Conservation (phyloP, 1,284 basidiomycete species). For the Pyrrhoderma lamaoense region DNA sequence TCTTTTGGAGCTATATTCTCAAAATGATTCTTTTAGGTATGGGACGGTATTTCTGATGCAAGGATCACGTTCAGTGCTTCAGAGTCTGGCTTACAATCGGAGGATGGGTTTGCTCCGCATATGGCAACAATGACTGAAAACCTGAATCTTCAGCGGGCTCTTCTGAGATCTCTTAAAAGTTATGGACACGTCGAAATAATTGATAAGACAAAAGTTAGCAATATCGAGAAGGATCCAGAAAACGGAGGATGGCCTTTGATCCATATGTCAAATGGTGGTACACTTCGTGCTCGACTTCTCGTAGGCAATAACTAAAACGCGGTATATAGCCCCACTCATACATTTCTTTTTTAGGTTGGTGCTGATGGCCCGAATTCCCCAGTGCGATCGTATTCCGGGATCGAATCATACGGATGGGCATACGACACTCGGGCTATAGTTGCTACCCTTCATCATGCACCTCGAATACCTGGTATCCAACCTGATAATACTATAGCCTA, state of each 20-base stretch:
- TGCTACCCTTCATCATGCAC: constrained; percentile 73
- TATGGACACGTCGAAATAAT: constrained; percentile 44
- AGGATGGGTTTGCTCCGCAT: constrained; percentile 26
- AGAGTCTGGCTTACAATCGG: constrained; percentile 32
- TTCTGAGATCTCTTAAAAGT: constrained; percentile 51
- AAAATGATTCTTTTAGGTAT: constrained; percentile 48
- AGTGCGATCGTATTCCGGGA: constrained; percentile 81
- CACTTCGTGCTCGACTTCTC: constrained; percentile 63
- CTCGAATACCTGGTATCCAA: constrained; percentile 45
- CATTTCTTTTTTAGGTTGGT: constrained; percentile 57
- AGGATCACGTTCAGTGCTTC: constrained; percentile 63
- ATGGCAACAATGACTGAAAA: constrained; percentile 88
- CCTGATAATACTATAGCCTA: constrained; percentile 77
- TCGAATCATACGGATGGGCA: constrained; percentile 86
- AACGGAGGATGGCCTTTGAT: constrained; percentile 68
- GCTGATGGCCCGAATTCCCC: constrained; percentile 96
- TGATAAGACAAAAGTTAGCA: constrained; percentile 63
- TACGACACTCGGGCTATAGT: constrained; percentile 92
- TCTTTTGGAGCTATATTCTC: background rate
- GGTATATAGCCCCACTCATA: background rate
- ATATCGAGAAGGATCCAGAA: constrained; percentile 38
- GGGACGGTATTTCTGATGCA: constrained; percentile 84
- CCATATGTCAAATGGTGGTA: constrained; percentile 54
- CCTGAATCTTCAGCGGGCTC: constrained; percentile 80
- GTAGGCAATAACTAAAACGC: constrained; percentile 35